Evolutionary conservation across 202 grass and related monocot genomes (phyloP).

Genomic region (Hordeum pubiflorum): DNA sequence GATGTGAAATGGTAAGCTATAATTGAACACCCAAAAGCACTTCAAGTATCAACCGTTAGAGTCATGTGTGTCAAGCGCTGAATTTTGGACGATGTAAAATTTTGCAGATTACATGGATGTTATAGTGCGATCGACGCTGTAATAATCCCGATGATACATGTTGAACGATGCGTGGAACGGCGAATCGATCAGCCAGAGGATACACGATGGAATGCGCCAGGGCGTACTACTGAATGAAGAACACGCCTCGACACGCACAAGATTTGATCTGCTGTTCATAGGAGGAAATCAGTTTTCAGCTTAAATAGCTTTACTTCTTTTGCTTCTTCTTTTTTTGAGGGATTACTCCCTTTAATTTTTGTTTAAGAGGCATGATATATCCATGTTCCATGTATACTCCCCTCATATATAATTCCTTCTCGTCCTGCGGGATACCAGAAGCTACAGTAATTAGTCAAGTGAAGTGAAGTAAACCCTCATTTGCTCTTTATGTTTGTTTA

Average conservation of each 20-base stretch:
- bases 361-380: constrained; percentile 10
- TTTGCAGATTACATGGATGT: constrained; percentile 12
- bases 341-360: neutral
- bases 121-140: neutral
- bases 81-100: neutral
- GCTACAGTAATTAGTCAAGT: neutral
- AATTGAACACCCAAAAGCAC: too few species aligned
- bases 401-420: neutral
- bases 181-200: neutral
- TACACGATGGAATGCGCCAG: neutral
- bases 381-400: constrained; percentile 11
- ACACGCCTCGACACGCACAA: neutral
- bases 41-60: neutral
- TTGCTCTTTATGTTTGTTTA: neutral
- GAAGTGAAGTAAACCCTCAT: neutral
- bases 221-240: neutral
- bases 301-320: neutral
- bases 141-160: neutral
- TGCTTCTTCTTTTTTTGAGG: neutral
- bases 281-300: neutral
- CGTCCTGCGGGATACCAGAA: neutral
- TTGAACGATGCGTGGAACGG: neutral
- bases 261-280: constrained; percentile 23
- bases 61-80: neutral
- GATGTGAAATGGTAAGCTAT: constrained; percentile 5